These are phyloP conservation scores for Symbiodinium pilosum DNA, from an alignment of 73 alveolate genomes.

Conservation along the genomic window DNA sequence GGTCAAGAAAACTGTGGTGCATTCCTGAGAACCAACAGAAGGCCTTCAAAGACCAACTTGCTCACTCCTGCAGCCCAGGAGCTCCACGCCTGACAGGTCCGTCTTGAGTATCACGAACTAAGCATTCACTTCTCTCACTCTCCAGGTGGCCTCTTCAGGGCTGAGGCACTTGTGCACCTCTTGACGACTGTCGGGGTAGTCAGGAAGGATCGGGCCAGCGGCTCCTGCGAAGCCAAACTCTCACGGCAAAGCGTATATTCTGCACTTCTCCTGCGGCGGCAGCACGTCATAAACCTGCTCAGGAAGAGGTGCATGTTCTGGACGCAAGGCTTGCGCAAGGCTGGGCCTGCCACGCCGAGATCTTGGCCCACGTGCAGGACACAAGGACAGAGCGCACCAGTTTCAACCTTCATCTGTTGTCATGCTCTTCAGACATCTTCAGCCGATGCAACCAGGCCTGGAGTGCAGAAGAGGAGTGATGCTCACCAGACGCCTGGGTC, in stretches of 20 bases:
- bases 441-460: background rate
- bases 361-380: constrained; percentile 90
- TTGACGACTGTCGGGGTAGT: constrained; percentile 24
- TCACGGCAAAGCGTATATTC: background rate
- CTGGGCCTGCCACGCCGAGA: constrained; percentile 84
- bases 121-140: no score
- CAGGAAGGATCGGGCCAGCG: constrained; percentile 58
- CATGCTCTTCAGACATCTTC: no score
- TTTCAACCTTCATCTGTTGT: constrained; percentile 37
- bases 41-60: no score
- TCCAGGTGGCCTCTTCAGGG: constrained; percentile 49
- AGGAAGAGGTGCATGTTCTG: background rate
- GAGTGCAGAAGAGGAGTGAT: constrained; percentile 72
- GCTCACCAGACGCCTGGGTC: constrained; percentile 89
- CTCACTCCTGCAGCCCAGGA: background rate
- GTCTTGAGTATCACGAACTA: no score
- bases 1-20: no score
- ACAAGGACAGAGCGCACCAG: constrained; percentile 84
- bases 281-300: constrained; percentile 51
- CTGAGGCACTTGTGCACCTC: constrained; percentile 26
- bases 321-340: background rate
- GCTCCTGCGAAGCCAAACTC: constrained; percentile 14
- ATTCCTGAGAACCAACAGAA: no score
- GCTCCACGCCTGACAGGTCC: background rate
- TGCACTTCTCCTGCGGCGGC: constrained; percentile 47